Conservation (phyloP, 495 filamentous ascomycete species). For the Rusavskia elegans region DNA sequence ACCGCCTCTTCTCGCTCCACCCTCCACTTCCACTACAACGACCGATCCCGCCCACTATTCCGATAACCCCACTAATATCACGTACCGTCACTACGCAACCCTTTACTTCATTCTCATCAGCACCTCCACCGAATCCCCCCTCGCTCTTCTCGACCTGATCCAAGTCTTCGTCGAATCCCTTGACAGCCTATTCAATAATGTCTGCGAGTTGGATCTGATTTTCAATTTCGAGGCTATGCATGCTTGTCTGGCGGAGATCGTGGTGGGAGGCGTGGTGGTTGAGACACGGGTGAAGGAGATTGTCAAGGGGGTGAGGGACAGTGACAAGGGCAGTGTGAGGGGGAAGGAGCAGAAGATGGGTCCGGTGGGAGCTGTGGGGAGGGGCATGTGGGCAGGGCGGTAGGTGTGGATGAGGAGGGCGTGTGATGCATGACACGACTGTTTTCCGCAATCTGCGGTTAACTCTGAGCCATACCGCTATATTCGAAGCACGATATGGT, state of each 20-base stretch:
- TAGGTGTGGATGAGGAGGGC: neutral
- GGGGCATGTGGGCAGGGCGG: neutral
- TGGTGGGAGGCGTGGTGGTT: slow-evolving; percentile 88
- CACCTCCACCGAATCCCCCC: slow-evolving; percentile 91
- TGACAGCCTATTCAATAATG: slow-evolving; percentile 91
- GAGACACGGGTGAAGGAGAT: slow-evolving; percentile 84
- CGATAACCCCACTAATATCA: slow-evolving; percentile 86
- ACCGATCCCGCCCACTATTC: slow-evolving; percentile 41
- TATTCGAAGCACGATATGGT: too few relatives aligned
- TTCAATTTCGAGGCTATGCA: slow-evolving; percentile 98
- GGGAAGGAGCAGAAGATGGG: slow-evolving; percentile 45
- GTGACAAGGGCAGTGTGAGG: slow-evolving; percentile 40
- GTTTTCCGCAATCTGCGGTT: too few relatives aligned
- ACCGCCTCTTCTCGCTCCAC: slow-evolving; percentile 48
- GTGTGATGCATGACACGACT: too few relatives aligned
- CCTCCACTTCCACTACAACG: slow-evolving; percentile 37
- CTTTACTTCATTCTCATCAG: slow-evolving; percentile 97
- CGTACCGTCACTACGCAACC: slow-evolving; percentile 95
- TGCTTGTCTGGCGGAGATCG: slow-evolving; percentile 81
- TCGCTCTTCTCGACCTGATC: slow-evolving; percentile 89
- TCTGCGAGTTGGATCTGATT: slow-evolving; percentile 94
- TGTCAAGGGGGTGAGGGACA: slow-evolving; percentile 68
- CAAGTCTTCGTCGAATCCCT: slow-evolving; percentile 95
- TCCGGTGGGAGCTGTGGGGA: slow-evolving; percentile 25
- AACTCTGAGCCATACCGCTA: too few relatives aligned